phyloP scores from a whole-genome alignment of 352 stramenopile genomes.

The Globisporangium perplexum region DNA sequence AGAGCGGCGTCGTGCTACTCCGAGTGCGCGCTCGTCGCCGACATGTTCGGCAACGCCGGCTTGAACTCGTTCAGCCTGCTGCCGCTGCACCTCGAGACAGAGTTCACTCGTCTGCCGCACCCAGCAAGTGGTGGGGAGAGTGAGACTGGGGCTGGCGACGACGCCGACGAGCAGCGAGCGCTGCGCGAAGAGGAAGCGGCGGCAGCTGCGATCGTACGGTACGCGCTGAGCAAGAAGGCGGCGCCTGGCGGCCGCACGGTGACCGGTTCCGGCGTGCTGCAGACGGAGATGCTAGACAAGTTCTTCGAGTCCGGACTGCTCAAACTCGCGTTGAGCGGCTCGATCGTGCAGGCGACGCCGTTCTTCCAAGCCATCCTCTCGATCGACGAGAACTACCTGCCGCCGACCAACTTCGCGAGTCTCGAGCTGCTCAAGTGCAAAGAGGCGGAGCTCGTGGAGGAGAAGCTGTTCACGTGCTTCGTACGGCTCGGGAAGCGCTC shows the following conservation, averaged over 20 bases:
- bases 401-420: constrained; percentile 45
- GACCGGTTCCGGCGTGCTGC: constrained; percentile 8
- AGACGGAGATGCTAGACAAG: constrained; percentile 45
- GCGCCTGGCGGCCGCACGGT: not conserved
- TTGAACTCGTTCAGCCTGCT: constrained; percentile 44
- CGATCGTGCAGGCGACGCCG: constrained; percentile 27
- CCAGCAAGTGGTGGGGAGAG: not conserved
- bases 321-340: constrained; percentile 28
- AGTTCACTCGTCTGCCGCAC: constrained; percentile 10
- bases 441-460: constrained; percentile 44
- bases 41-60: constrained; percentile 42
- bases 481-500: constrained; percentile 33
- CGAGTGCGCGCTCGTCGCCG: constrained; percentile 21
- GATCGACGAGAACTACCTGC: constrained; percentile 44
- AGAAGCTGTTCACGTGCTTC: constrained; percentile 46
- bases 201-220: constrained; percentile 35
- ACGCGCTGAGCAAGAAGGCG: constrained; percentile 32
- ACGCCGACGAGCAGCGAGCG: constrained; percentile 13
- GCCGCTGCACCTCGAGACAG: constrained; percentile 20
- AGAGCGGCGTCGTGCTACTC: not conserved
- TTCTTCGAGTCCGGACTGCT: constrained; percentile 47
- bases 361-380: constrained; percentile 47
- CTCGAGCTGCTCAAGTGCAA: constrained; percentile 54
- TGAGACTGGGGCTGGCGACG: not conserved
- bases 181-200: constrained; percentile 26